Evolutionary conservation across 2,329 filamentous ascomycete genomes (phyloP).

Genomic region (Diplocarpon rosae): DNA sequence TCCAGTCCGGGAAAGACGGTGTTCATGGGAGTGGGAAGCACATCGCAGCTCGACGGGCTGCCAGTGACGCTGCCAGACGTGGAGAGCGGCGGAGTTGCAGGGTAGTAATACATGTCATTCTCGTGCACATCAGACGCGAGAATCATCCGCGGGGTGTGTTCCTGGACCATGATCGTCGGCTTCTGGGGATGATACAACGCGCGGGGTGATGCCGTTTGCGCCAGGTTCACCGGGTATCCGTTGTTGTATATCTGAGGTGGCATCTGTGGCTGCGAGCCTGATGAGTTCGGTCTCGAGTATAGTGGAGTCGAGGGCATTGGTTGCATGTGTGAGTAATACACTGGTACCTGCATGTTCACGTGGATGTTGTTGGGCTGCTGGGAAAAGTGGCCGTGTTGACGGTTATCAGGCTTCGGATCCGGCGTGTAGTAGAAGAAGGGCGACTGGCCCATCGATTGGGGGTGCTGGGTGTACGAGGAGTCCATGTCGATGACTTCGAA

Average conservation of each 20-base stretch:
- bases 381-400: slow-evolving; percentile 68
- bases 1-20: slow-evolving; percentile 66
- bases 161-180: slow-evolving; percentile 57
- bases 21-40: slow-evolving; percentile 74
- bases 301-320: slow-evolving; percentile 51
- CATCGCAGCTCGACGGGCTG: slow-evolving; percentile 70
- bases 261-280: slow-evolving; percentile 47
- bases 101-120: slow-evolving; percentile 55
- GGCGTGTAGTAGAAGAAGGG: slow-evolving; percentile 83
- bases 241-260: slow-evolving; percentile 24
- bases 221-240: slow-evolving; percentile 37
- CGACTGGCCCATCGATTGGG: slow-evolving; percentile 56
- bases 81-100: slow-evolving; percentile 79
- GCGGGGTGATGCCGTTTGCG: slow-evolving; percentile 66
- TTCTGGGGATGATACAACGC: slow-evolving; percentile 66
- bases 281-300: slow-evolving; percentile 55
- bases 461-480: slow-evolving; percentile 22
- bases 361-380: slow-evolving; percentile 41
- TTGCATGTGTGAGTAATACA: slow-evolving; percentile 41
- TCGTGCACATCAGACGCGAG: slow-evolving; percentile 66
- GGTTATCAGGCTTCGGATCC: slow-evolving; percentile 59
- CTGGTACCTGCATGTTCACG: slow-evolving; percentile 36
- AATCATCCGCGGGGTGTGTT: slow-evolving; percentile 45
- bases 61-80: slow-evolving; percentile 74
- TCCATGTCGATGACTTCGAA: slow-evolving; percentile 22